These are phyloP conservation scores for Penicillium psychrosexuale DNA, from an alignment of 2,329 filamentous ascomycete genomes.

Conservation along the genomic window DNA sequence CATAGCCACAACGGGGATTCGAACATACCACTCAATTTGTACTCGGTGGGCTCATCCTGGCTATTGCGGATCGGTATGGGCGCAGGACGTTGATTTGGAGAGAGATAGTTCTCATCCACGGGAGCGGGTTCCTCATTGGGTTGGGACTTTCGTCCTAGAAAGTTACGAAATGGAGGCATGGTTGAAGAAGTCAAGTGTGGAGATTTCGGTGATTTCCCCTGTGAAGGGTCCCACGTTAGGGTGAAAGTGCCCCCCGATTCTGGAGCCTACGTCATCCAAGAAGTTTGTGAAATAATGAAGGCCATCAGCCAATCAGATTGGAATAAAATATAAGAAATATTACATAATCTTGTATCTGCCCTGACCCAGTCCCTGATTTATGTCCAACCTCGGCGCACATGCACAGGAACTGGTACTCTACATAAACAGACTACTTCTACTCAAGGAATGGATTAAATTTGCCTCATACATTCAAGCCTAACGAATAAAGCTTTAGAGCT, in stretches of 20 bases:
- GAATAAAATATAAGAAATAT: neutral
- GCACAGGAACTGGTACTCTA: neutral
- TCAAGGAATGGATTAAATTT: neutral
- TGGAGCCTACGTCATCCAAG: slow-evolving; percentile 2
- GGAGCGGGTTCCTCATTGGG: slow-evolving; percentile 36
- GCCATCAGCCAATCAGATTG: neutral
- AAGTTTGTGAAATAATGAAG: neutral
- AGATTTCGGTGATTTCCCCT: neutral
- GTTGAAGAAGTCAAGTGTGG: slow-evolving; percentile 16
- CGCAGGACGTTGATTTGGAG: slow-evolving; percentile 43
- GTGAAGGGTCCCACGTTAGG: neutral
- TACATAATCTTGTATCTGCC: neutral
- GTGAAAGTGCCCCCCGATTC: neutral
- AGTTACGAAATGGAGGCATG: slow-evolving; percentile 70
- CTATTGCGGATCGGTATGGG: slow-evolving; percentile 59
- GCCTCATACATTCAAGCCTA: neutral
- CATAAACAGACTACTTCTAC: neutral
- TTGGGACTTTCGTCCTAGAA: slow-evolving; percentile 62
- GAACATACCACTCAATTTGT: slow-evolving; percentile 74
- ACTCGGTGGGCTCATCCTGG: slow-evolving; percentile 66
- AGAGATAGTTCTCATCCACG: slow-evolving; percentile 56
- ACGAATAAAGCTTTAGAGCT: neutral
- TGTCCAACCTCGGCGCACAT: neutral
- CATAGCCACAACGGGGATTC: neutral
- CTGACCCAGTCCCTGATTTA: slow-evolving; percentile 3